A percentile compares a stretch with the other conserved stretches of the same genome.
These are phyloP conservation scores for Rhizopogon vesiculosus DNA, from an alignment of 768 basidiomycete species.

Conservation along the genomic window DNA sequence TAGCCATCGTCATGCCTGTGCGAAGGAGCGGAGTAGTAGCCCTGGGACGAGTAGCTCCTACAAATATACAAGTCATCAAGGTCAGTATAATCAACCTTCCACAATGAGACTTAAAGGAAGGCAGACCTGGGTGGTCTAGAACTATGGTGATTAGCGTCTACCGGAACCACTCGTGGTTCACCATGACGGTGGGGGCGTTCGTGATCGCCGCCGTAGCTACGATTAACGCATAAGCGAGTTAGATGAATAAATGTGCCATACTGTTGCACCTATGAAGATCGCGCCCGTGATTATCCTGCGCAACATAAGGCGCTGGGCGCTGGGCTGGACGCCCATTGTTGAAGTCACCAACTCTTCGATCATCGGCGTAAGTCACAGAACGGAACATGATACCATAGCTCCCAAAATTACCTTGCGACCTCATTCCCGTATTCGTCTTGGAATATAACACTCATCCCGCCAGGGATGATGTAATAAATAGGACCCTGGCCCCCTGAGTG, in stretches of 20 bases:
- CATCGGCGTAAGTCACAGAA: not conserved
- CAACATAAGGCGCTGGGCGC: slow-evolving; percentile 41
- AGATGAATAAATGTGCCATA: not conserved
- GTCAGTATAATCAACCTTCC: not conserved
- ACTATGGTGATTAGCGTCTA: slow-evolving; percentile 16
- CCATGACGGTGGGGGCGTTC: slow-evolving; percentile 16
- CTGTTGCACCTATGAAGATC: slow-evolving; percentile 49
- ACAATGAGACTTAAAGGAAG: not conserved
- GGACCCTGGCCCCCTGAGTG: slow-evolving; percentile 23
- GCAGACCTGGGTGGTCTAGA: slow-evolving; percentile 16
- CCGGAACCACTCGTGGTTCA: slow-evolving; percentile 21
- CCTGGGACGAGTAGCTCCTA: slow-evolving; percentile 18
- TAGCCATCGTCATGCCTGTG: slow-evolving; percentile 18
- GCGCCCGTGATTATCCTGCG: slow-evolving; percentile 55
- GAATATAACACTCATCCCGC: slow-evolving; percentile 61
- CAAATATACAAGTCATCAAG: slow-evolving; percentile 5
- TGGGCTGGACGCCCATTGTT: slow-evolving; percentile 21
- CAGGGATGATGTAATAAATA: slow-evolving; percentile 60
- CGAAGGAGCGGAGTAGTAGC: slow-evolving; percentile 19
- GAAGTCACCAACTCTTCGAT: slow-evolving; percentile 50
- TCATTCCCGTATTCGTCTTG: slow-evolving; percentile 62
- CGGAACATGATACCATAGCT: not conserved
- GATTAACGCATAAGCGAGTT: not conserved
- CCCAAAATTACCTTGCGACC: slow-evolving; percentile 46
- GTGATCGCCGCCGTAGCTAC: slow-evolving; percentile 24